phyloP scores from a whole-genome alignment of 129 eudicot genomes.

The Logfia minima region DNA sequence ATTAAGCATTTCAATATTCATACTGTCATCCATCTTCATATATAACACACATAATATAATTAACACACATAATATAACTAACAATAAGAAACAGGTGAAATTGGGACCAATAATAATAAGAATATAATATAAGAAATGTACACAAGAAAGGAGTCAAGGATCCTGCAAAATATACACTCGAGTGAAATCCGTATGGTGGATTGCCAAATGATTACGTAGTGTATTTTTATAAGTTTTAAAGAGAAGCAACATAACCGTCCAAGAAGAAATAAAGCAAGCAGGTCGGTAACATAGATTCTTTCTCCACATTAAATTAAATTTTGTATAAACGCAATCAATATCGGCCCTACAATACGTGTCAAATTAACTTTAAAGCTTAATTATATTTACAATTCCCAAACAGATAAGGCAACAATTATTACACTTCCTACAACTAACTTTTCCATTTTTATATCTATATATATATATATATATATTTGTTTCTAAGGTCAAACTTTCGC shows the following conservation, averaged over 20 bases:
- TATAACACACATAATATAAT: no score
- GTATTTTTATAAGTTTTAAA: conserved; percentile 8
- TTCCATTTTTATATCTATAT: background rate
- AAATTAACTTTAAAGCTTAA: conserved; percentile 2
- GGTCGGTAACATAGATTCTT: conserved; percentile 30
- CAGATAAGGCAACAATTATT: conserved; percentile 32
- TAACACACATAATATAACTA: no score
- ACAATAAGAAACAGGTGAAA: no score
- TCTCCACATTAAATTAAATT: conserved; percentile 25
- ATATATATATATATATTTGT: background rate
- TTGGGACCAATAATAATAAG: no score
- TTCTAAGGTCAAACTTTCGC: background rate
- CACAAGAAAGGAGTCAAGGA: background rate
- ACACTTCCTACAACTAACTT: background rate
- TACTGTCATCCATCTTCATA: no score
- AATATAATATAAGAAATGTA: background rate
- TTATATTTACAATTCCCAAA: conserved; percentile 26
- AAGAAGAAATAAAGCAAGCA: conserved; percentile 28
- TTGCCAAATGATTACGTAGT: conserved; percentile 19
- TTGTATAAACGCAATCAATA: conserved; percentile 12
- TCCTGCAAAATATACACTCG: conserved; percentile 12
- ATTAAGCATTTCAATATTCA: no score
- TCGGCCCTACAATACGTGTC: conserved; percentile 25
- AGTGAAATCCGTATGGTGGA: conserved; percentile 19
- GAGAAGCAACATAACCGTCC: conserved; percentile 28